Conservation (phyloP, 768 basidiomycete genomes). For the Pisolithus orientalis region DNA sequence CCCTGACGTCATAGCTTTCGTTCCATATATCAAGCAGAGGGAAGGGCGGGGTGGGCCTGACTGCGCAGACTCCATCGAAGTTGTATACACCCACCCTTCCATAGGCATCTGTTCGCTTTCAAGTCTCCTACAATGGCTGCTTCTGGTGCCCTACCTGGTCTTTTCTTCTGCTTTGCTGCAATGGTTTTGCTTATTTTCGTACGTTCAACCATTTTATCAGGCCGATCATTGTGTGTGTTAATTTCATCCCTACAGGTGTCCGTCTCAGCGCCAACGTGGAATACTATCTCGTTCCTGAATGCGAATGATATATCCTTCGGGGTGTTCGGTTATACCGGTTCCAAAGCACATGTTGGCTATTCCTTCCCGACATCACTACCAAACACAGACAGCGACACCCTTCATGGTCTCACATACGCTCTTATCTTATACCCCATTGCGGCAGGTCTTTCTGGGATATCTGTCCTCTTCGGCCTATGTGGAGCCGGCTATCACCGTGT, state of each 20-base stretch:
- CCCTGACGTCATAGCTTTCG: no score
- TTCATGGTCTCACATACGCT: conserved; percentile 66
- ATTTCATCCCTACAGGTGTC: conserved; percentile 43
- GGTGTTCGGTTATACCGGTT: conserved; percentile 72
- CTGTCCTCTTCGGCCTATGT: conserved; percentile 63
- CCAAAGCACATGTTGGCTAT: conserved; percentile 52
- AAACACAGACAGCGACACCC: conserved; percentile 39
- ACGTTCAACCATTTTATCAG: conserved; percentile 20
- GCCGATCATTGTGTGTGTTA: background rate
- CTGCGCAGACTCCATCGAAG: background rate
- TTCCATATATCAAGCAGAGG: no score
- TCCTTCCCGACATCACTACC: conserved; percentile 26
- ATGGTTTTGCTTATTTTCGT: conserved; percentile 67
- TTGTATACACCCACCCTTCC: background rate
- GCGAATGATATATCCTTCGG: conserved; percentile 55
- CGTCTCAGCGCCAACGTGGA: conserved; percentile 72
- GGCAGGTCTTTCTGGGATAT: conserved; percentile 59
- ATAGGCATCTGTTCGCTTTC: background rate
- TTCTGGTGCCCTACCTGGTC: conserved; percentile 58
- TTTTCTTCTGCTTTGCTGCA: conserved; percentile 68
- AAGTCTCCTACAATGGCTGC: conserved; percentile 36
- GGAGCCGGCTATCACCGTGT: conserved; percentile 57
- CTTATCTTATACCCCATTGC: conserved; percentile 79
- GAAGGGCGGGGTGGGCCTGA: no score
- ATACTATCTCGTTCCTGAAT: conserved; percentile 60